Conservation (phyloP, 2,329 filamentous ascomycete genomes). For the Cyphellophora europaea region DNA sequence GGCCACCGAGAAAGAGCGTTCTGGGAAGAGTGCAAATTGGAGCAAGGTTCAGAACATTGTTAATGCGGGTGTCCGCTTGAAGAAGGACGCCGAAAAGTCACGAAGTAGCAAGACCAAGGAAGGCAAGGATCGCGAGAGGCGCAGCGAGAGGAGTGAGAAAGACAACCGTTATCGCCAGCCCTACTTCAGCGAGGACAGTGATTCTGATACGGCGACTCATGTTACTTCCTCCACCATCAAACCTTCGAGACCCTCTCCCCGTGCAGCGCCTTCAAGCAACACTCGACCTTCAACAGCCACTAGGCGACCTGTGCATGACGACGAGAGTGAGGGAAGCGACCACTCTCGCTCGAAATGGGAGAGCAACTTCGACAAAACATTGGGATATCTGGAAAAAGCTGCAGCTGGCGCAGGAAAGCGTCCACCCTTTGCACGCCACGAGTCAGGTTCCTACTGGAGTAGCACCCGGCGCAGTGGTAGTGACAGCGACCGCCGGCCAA, state of each 20-base stretch:
- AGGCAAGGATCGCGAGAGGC: slow-evolving; percentile 34
- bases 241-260: slow-evolving; percentile 6
- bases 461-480: slow-evolving; percentile 16
- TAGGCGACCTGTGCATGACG: slow-evolving; percentile 16
- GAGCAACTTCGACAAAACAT: slow-evolving; percentile 21
- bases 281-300: neutral
- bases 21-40: slow-evolving; percentile 16
- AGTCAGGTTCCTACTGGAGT: slow-evolving; percentile 4
- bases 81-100: slow-evolving; percentile 12
- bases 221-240: slow-evolving; percentile 13
- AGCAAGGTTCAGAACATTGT: slow-evolving; percentile 9
- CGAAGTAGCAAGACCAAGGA: slow-evolving; percentile 22
- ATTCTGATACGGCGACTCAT: slow-evolving; percentile 21
- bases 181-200: slow-evolving; percentile 25
- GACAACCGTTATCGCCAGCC: slow-evolving; percentile 21
- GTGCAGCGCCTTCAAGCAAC: slow-evolving; percentile 11
- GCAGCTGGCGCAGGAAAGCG: slow-evolving; percentile 1
- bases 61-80: slow-evolving; percentile 9
- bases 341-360: slow-evolving; percentile 22
- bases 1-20: slow-evolving; percentile 27
- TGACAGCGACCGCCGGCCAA: slow-evolving; percentile 20
- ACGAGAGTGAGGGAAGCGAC: slow-evolving; percentile 10
- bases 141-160: slow-evolving; percentile 31
- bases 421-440: slow-evolving; percentile 3
- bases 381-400: slow-evolving; percentile 27